A percentile compares a stretch with the other conserved stretches of the same genome.
Conservation (phyloP, 495 filamentous ascomycete species). For the Penicillium canariense region DNA sequence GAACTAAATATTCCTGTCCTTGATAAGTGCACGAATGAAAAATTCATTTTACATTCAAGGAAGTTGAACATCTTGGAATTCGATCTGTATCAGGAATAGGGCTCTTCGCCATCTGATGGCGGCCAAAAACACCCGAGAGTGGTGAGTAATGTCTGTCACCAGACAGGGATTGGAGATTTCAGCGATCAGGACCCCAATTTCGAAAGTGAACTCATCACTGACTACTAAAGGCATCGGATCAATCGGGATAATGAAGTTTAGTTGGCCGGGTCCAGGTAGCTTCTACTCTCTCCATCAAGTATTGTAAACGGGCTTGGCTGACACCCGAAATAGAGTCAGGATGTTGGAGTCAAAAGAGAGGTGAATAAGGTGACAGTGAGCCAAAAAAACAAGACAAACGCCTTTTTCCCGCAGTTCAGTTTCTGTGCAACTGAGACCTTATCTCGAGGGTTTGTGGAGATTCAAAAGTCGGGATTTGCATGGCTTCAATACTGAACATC, state of each 20-base stretch:
- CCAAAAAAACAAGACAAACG: neutral
- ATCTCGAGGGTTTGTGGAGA: constrained; percentile 13
- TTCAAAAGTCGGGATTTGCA: constrained; percentile 28
- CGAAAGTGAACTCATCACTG: constrained; percentile 25
- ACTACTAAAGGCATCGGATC: constrained; percentile 24
- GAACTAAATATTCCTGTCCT: neutral
- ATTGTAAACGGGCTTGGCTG: constrained; percentile 19
- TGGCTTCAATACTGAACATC: constrained; percentile 24
- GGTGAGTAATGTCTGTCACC: constrained; percentile 13
- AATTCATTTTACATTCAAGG: neutral
- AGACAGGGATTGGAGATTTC: constrained; percentile 3
- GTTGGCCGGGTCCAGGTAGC: constrained; percentile 18
- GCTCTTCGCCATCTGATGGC: constrained; percentile 13
- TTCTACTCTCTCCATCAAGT: constrained; percentile 18
- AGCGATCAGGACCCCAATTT: constrained; percentile 17
- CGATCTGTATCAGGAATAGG: constrained; percentile 28
- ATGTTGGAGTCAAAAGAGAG: neutral
- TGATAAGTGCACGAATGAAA: neutral
- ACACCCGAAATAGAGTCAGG: neutral
- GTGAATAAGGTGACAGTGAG: neutral
- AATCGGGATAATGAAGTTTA: constrained; percentile 21
- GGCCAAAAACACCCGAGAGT: constrained; percentile 24
- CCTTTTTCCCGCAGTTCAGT: constrained; percentile 26
- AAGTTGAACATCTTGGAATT: neutral
- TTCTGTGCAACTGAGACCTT: constrained; percentile 30